These are phyloP conservation scores for Cutaneotrichosporon mucoides DNA, from an alignment of 1,284 basidiomycete genomes.

Conservation along the genomic window DNA sequence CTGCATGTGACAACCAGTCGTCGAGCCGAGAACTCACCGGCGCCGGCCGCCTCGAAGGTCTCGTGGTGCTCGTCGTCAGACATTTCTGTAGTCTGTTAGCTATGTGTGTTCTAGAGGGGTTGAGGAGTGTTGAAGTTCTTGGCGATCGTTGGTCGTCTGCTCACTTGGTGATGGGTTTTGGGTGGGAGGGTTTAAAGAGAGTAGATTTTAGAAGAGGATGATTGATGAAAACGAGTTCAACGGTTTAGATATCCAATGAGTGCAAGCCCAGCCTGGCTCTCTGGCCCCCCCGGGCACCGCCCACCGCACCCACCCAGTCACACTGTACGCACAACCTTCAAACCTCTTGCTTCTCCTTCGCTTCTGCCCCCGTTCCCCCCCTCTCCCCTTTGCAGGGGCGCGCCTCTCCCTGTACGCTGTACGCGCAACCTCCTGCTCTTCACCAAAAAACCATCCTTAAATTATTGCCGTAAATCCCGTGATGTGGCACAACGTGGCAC, in stretches of 20 bases:
- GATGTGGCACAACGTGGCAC: not conserved
- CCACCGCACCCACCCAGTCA: not conserved
- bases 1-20: too few relatives aligned
- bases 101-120: conserved; percentile 1
- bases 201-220: not conserved
- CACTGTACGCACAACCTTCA: too few relatives aligned
- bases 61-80: conserved; percentile 88
- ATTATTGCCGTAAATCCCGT: not conserved
- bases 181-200: conserved; percentile 12
- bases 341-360: too few relatives aligned
- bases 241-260: not conserved
- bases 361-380: not conserved
- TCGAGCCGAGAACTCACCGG: conserved; percentile 11
- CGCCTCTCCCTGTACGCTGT: too few relatives aligned
- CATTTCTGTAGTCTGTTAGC: conserved; percentile 53
- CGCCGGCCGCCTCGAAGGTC: conserved; percentile 62
- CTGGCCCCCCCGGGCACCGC: not conserved
- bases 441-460: too few relatives aligned
- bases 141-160: not conserved
- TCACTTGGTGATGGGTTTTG: not conserved
- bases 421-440: too few relatives aligned
- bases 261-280: too few relatives aligned
- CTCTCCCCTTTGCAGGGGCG: not conserved
- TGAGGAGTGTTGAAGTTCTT: not conserved
- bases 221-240: not conserved